phyloP scores from a whole-genome alignment of 805 yeast genomes.

The Cyberlindnera xishuangbannaensis region DNA sequence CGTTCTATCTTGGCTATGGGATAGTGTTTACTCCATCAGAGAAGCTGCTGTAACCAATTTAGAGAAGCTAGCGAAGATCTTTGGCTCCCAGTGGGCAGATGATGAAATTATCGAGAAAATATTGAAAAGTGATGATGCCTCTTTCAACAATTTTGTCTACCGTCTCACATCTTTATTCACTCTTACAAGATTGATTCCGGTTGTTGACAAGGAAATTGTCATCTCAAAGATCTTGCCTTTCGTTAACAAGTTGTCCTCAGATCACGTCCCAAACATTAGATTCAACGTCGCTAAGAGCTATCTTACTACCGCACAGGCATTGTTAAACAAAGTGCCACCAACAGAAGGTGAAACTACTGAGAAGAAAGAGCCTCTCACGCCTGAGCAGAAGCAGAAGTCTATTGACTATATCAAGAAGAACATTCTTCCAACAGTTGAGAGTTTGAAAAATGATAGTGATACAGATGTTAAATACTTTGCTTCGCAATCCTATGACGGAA shows the following conservation, averaged over 20 bases:
- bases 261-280: slow-evolving; percentile 90
- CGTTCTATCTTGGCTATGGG: slow-evolving; percentile 98
- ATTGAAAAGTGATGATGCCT: slow-evolving; percentile 38
- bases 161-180: slow-evolving; percentile 89
- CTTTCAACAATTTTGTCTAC: slow-evolving; percentile 68
- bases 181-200: slow-evolving; percentile 75
- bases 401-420: slow-evolving; percentile 39
- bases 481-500: slow-evolving; percentile 46
- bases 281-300: slow-evolving; percentile 91
- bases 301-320: slow-evolving; percentile 50
- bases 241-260: slow-evolving; percentile 62
- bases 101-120: slow-evolving; percentile 75
- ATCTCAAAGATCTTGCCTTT: slow-evolving; percentile 72
- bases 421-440: slow-evolving; percentile 60
- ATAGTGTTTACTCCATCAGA: slow-evolving; percentile 91
- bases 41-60: slow-evolving; percentile 91
- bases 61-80: slow-evolving; percentile 71
- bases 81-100: slow-evolving; percentile 94
- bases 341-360: too few relatives aligned
- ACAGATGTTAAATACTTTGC: slow-evolving; percentile 89
- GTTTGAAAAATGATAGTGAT: slow-evolving; percentile 66
- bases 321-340: slow-evolving; percentile 33
- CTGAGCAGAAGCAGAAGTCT: slow-evolving; percentile 16
- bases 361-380: too few relatives aligned
- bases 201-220: slow-evolving; percentile 51